phyloP scores from a whole-genome alignment of 805 yeast species.

The Kuraishia cidri region DNA sequence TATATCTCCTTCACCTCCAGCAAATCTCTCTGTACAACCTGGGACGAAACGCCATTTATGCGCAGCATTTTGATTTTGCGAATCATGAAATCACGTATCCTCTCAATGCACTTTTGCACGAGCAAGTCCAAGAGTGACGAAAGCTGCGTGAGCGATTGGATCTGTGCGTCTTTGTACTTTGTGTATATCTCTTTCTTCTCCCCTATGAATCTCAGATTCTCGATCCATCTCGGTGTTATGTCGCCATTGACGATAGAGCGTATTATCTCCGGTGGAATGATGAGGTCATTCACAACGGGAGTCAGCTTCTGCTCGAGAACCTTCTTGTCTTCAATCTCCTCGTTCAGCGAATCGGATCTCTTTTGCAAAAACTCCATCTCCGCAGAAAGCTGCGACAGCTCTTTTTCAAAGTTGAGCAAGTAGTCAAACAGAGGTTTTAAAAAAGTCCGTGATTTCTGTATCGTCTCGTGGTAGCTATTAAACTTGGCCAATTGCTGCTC shows the following conservation, averaged over 20 bases:
- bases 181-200: constrained; percentile 52
- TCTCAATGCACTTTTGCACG: constrained; percentile 57
- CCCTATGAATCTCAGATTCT: constrained; percentile 44
- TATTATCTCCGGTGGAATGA: constrained; percentile 68
- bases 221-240: constrained; percentile 56
- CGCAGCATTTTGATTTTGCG: constrained; percentile 60
- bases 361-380: constrained; percentile 56
- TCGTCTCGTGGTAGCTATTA: constrained; percentile 14
- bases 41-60: constrained; percentile 59
- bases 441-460: constrained; percentile 21
- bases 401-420: constrained; percentile 46
- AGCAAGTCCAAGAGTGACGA: constrained; percentile 36
- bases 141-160: constrained; percentile 13
- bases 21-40: constrained; percentile 60
- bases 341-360: constrained; percentile 38
- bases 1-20: constrained; percentile 54
- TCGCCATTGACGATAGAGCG: constrained; percentile 48
- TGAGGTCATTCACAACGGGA: constrained; percentile 68
- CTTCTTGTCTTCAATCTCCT: constrained; percentile 37
- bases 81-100: constrained; percentile 65
- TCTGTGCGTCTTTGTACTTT: constrained; percentile 20
- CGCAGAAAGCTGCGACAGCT: constrained; percentile 42
- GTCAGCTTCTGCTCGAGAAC: constrained; percentile 43
- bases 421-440: constrained; percentile 44
- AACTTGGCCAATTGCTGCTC: constrained; percentile 10